These are phyloP conservation scores for Botrytis cinerea DNA, from an alignment of 2,329 filamentous ascomycete species.

Conservation along the genomic window DNA sequence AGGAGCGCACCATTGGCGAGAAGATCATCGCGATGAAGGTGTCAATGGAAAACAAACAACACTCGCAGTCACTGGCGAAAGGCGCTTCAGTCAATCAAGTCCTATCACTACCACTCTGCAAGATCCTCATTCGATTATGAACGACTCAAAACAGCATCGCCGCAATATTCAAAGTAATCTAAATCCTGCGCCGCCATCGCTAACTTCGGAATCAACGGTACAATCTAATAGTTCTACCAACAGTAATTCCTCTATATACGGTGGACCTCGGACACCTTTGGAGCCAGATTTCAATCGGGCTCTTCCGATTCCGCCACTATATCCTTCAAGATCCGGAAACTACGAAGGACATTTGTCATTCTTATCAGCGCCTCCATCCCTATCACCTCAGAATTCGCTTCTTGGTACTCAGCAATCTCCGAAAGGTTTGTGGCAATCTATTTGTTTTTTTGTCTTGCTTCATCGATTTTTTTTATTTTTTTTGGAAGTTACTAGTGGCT, in stretches of 20 bases:
- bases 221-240: constrained; percentile 35
- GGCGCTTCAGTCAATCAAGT: constrained; percentile 29
- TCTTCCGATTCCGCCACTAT: constrained; percentile 36
- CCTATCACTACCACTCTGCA: constrained; percentile 2
- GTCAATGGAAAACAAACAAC: constrained; percentile 28
- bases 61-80: constrained; percentile 29
- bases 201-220: constrained; percentile 39
- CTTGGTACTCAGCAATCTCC: constrained; percentile 34
- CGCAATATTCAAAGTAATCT: constrained; percentile 29
- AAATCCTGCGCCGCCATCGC: constrained; percentile 36
- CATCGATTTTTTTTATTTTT: neutral
- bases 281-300: constrained; percentile 39
- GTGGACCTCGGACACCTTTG: constrained; percentile 39
- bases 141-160: constrained; percentile 33
- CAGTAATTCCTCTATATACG: constrained; percentile 37
- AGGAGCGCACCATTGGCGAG: constrained; percentile 38
- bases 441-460: neutral
- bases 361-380: constrained; percentile 33
- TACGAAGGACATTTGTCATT: constrained; percentile 39
- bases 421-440: constrained; percentile 33
- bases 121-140: constrained; percentile 30
- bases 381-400: constrained; percentile 36
- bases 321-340: constrained; percentile 34
- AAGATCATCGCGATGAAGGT: constrained; percentile 33
- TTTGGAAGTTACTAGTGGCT: constrained; percentile 11